Evolutionary conservation across 495 filamentous ascomycete species (phyloP).

Genomic region (Podospora conica): DNA sequence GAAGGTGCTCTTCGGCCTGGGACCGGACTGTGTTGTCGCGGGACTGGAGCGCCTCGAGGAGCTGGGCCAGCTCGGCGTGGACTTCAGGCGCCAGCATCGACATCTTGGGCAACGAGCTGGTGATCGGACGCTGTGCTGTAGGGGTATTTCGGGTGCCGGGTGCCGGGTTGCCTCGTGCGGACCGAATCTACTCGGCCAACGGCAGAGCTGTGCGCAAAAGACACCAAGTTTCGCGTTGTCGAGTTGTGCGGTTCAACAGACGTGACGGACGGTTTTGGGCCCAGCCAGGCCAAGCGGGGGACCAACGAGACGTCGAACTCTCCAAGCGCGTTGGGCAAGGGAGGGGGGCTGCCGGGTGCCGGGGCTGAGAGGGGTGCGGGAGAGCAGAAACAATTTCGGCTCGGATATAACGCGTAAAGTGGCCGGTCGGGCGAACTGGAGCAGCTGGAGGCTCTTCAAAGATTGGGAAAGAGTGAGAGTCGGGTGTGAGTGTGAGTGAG

Average conservation of each 20-base stretch:
- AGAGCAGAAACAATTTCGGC: background rate
- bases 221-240: background rate
- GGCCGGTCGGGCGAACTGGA: background rate
- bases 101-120: slow-evolving; percentile 46
- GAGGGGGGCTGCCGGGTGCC: background rate
- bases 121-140: background rate
- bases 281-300: background rate
- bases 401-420: slow-evolving; percentile 2
- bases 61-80: slow-evolving; percentile 72
- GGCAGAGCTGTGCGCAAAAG: background rate
- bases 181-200: background rate
- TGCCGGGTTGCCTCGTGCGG: background rate
- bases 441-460: slow-evolving; percentile 8
- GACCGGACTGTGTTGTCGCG: slow-evolving; percentile 79
- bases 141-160: background rate
- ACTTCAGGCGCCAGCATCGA: slow-evolving; percentile 77
- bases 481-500: slow-evolving; percentile 1
- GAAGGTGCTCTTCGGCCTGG: slow-evolving; percentile 82
- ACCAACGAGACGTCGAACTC: background rate
- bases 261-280: background rate
- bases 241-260: background rate
- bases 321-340: slow-evolving; percentile 8
- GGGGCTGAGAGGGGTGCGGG: background rate
- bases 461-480: background rate
- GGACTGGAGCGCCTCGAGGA: slow-evolving; percentile 82